Evolutionary conservation across 306 rosid genomes (phyloP).

Genomic region (Gillenia trifoliata): DNA sequence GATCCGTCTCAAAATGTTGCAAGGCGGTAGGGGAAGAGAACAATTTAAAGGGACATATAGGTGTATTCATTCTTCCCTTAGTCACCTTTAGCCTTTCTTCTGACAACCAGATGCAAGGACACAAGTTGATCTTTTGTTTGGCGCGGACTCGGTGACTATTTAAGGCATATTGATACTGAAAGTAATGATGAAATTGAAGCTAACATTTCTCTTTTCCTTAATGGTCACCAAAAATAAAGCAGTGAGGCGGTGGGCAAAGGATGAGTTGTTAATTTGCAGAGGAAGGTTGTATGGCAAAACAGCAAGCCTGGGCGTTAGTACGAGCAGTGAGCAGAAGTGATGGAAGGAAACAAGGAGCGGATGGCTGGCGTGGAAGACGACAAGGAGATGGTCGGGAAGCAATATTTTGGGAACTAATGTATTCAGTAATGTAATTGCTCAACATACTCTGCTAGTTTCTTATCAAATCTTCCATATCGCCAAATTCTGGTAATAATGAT

Average conservation of each 20-base stretch:
- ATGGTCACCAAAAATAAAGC: background rate
- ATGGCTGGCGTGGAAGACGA: background rate
- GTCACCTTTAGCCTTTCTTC: slow-evolving; percentile 2
- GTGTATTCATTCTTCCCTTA: slow-evolving; percentile 1
- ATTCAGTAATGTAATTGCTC: background rate
- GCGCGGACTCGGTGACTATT: background rate
- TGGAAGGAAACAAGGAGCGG: background rate
- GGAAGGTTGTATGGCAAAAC: background rate
- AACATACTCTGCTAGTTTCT: background rate
- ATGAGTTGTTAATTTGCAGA: too few species aligned
- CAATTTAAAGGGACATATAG: slow-evolving; percentile 1
- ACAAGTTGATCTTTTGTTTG: slow-evolving; percentile 12
- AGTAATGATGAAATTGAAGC: background rate
- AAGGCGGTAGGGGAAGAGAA: slow-evolving; percentile 1
- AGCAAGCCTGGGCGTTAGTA: background rate
- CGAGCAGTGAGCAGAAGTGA: background rate
- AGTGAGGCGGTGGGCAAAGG: background rate
- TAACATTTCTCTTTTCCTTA: background rate
- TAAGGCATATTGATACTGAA: background rate
- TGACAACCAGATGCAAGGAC: background rate
- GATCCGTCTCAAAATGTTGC: slow-evolving; percentile 5
- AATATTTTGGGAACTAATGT: too few species aligned
- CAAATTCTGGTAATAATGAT: background rate
- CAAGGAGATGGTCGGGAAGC: background rate
- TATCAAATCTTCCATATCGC: background rate